Base-by-base conservation (phyloP, 805 yeast species). In the Cyberlindnera japonica region DNA sequence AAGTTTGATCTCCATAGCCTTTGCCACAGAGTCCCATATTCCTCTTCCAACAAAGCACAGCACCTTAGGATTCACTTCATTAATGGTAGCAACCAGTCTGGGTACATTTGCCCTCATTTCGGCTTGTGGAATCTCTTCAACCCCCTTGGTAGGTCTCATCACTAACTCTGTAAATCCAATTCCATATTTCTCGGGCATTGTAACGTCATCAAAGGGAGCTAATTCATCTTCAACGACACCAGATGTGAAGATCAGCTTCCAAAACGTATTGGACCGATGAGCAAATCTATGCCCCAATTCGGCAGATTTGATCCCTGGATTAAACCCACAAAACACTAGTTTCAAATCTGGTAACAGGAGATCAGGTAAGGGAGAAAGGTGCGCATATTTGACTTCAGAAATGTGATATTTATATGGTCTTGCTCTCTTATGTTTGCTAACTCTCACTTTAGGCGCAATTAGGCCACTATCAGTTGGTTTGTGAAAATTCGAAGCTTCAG, bases 81-180 rank as follows among this genome's bases (percentile, higher is more conserved):
- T 54, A 32, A 84, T 59, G 41, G 74, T 77, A 0, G 48, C 47
- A 16, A 79, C 59, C 19, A 84, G 61, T 27, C 72, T 47, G 0
- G 79, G 79, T 0, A 77, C 85, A 33, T 75, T 79, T 2, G 61
- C 64, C 10, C 65, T 51, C 71, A 80, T 77, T 53, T 84, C 93
- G 8, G 45, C 40, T 18, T 45, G 41, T 2, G 72, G 55, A 17
- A 84, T 65, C 47, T 83, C 84, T 23, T 64, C 68, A 1, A 80
- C 79, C 6, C 76, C 69, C 35, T 65, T 65, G 0, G 90, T 83
- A 18, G 87, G 79, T 32, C 91, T 58, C 27, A 72, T 61, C 2
- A 82, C 83, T 46, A 84, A 62, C 48, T 84, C 91, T 0, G 90
- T 80, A 57, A 84, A 82, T 0, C 91, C 93, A 3, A 81, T 69